phyloP scores from a whole-genome alignment of 2,329 filamentous ascomycete genomes.

The Arthrobotrys conoides region DNA sequence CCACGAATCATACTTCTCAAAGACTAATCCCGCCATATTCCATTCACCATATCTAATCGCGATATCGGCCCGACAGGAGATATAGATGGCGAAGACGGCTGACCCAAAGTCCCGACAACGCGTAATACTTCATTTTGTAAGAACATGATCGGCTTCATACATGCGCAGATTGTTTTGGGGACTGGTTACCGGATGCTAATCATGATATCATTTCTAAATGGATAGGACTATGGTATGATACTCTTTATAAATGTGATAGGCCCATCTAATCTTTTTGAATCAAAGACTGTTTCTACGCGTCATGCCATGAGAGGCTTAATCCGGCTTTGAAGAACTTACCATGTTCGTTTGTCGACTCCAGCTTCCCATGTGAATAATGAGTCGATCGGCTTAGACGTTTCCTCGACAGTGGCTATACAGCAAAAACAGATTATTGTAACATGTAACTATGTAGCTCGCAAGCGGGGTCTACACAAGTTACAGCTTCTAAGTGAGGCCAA shows the following conservation, averaged over 20 bases:
- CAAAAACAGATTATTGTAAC: constrained; percentile 95
- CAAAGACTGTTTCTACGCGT: constrained; percentile 59
- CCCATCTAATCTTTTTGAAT: constrained; percentile 3
- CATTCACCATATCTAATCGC: background rate
- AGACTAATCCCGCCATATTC: constrained; percentile 7
- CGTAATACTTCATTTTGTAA: constrained; percentile 59
- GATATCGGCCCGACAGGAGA: constrained; percentile 6
- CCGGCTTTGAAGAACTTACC: constrained; percentile 50
- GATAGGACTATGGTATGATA: constrained; percentile 51
- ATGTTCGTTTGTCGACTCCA: constrained; percentile 27
- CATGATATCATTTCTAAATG: background rate
- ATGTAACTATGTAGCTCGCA: constrained; percentile 91
- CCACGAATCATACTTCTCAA: constrained; percentile 24
- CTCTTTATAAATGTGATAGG: background rate
- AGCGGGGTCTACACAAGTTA: constrained; percentile 81
- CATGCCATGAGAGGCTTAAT: constrained; percentile 55
- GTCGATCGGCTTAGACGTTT: background rate
- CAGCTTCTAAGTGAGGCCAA: constrained; percentile 87
- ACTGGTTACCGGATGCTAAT: too few relatives aligned
- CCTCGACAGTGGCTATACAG: constrained; percentile 80
- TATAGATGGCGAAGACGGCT: constrained; percentile 38
- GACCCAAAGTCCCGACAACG: constrained; percentile 38
- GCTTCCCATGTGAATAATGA: background rate
- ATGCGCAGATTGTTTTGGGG: background rate
- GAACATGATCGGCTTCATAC: background rate